phyloP scores from a whole-genome alignment of 306 rosid species.

The Casuarina equisetifolia region DNA sequence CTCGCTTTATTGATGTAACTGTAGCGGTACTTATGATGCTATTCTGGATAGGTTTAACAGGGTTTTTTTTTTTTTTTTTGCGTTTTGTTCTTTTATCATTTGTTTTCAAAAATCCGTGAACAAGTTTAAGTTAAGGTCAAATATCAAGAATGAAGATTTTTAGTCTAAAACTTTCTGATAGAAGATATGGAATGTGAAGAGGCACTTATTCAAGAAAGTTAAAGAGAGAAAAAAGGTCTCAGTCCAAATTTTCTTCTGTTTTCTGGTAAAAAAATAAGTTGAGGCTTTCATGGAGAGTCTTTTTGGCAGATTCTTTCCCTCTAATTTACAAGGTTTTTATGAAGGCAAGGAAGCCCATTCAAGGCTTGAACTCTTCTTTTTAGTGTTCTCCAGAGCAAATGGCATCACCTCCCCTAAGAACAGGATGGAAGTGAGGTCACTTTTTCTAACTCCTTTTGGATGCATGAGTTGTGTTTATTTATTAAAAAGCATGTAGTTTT shows the following conservation, averaged over 20 bases:
- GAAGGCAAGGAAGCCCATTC: conserved; percentile 1
- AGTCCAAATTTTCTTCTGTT: conserved; percentile 12
- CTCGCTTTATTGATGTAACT: neutral
- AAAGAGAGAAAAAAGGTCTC: neutral
- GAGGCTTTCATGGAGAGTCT: neutral
- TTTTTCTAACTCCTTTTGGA: neutral
- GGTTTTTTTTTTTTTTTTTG: neutral
- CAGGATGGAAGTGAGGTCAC: neutral
- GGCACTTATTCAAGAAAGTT: neutral
- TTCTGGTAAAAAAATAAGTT: neutral
- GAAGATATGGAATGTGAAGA: neutral
- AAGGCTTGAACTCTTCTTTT: neutral
- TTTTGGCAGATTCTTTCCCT: conserved; percentile 14
- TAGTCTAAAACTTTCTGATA: neutral
- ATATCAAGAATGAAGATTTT: neutral
- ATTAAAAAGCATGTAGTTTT: conserved; percentile 10
- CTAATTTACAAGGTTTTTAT: conserved; percentile 12
- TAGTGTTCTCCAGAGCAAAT: neutral
- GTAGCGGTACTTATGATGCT: neutral
- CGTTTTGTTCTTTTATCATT: no score
- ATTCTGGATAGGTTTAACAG: neutral
- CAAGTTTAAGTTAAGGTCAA: neutral
- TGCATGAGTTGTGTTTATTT: neutral
- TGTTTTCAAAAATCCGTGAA: neutral
- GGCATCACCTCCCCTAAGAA: neutral